A percentile compares a stretch with the other conserved stretches of the same genome.
Conservation (phyloP, 2,329 filamentous ascomycete genomes). For the Ophiostoma perfectum region DNA sequence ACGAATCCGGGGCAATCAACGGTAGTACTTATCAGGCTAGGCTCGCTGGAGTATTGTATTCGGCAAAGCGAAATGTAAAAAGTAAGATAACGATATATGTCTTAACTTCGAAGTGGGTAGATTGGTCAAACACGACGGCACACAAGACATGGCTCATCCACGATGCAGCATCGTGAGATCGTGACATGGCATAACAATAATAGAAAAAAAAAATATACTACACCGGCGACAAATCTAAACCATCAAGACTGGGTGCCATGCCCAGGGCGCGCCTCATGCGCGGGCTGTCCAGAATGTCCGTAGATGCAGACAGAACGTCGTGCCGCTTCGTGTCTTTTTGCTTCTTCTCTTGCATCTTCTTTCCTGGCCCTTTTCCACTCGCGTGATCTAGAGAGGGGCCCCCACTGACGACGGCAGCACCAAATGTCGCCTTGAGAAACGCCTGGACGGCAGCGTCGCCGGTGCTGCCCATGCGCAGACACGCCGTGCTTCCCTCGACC, state of each 20-base stretch:
- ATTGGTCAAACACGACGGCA: background rate
- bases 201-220: background rate
- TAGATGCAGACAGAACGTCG: background rate
- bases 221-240: background rate
- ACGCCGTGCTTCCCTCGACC: conserved; percentile 33
- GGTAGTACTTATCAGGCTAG: background rate
- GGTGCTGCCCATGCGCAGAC: background rate
- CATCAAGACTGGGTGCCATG: background rate
- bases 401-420: background rate
- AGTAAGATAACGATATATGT: background rate
- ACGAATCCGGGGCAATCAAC: background rate
- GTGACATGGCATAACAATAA: background rate
- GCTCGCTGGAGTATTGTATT: no score
- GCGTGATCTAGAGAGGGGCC: background rate
- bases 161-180: background rate
- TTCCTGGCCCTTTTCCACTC: background rate
- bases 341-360: no score
- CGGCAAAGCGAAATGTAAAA: background rate
- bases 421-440: background rate
- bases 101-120: background rate
- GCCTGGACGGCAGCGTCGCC: background rate
- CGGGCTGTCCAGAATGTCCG: background rate
- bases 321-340: background rate
- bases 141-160: background rate
- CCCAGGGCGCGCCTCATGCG: background rate